phyloP scores from a whole-genome alignment of 495 filamentous ascomycete species.

The Penicillium desertorum region DNA sequence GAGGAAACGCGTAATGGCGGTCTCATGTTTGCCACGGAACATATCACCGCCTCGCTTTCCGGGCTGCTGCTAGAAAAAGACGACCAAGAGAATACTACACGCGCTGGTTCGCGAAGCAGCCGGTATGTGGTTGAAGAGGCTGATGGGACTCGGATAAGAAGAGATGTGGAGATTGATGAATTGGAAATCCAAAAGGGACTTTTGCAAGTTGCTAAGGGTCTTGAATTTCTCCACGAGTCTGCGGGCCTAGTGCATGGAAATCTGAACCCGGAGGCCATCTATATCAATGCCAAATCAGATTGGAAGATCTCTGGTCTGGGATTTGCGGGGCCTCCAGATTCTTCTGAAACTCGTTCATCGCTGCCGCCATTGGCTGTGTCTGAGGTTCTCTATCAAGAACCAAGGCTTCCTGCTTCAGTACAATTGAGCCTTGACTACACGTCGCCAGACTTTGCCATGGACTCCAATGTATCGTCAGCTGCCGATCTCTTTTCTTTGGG shows the following conservation, averaged over 20 bases:
- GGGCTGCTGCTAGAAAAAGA: conserved; percentile 84
- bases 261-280: conserved; percentile 90
- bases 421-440: conserved; percentile 91
- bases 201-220: conserved; percentile 85
- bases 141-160: conserved; percentile 67
- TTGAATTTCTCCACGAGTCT: conserved; percentile 96
- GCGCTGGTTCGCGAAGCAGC: conserved; percentile 64
- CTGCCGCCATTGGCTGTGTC: conserved; percentile 74
- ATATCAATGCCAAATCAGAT: conserved; percentile 95
- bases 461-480: conserved; percentile 73
- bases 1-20: conserved; percentile 90
- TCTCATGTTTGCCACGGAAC: conserved; percentile 93
- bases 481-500: conserved; percentile 94
- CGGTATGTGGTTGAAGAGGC: conserved; percentile 81
- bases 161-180: conserved; percentile 94
- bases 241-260: conserved; percentile 92
- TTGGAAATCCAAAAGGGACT: conserved; percentile 96
- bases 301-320: conserved; percentile 95
- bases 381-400: conserved; percentile 80
- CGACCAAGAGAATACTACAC: conserved; percentile 66
- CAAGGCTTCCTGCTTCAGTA: conserved; percentile 76
- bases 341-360: conserved; percentile 64
- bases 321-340: conserved; percentile 78
- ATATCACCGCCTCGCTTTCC: conserved; percentile 82
- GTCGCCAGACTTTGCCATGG: conserved; percentile 89